These are phyloP conservation scores for Chaetomium tenue DNA, from an alignment of 495 filamentous ascomycete species.

Conservation along the genomic window DNA sequence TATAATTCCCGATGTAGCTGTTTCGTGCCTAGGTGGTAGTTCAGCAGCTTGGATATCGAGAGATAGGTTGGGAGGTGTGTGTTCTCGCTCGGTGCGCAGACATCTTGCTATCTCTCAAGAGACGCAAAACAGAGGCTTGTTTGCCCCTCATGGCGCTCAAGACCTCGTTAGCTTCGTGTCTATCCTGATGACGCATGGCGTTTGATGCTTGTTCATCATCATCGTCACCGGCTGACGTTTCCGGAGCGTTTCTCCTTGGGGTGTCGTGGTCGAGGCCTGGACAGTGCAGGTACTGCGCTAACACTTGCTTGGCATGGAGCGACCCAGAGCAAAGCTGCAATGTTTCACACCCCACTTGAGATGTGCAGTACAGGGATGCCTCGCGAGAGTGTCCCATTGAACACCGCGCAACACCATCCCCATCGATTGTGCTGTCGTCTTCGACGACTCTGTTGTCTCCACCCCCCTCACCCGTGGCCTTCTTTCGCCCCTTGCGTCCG, in stretches of 20 bases:
- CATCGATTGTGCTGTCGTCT: conserved; percentile 3
- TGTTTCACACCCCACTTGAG: conserved; percentile 30
- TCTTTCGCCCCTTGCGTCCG: conserved; percentile 19
- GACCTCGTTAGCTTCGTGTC: not conserved
- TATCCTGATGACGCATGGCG: not conserved
- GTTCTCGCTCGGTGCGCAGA: no score
- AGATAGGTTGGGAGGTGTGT: no score
- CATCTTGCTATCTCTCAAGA: no score
- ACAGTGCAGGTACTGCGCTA: conserved; percentile 28
- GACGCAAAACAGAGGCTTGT: not conserved
- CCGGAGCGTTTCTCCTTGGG: not conserved
- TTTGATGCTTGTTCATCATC: conserved; percentile 17
- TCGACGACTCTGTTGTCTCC: not conserved
- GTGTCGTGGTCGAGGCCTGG: not conserved
- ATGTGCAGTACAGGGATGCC: not conserved
- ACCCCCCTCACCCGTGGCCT: not conserved
- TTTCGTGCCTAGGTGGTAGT: no score
- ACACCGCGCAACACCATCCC: conserved; percentile 17
- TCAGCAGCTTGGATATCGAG: no score
- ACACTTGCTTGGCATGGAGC: conserved; percentile 9
- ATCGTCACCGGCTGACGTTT: conserved; percentile 13
- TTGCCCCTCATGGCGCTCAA: not conserved
- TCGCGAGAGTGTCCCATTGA: conserved; percentile 9
- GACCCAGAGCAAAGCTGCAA: conserved; percentile 22
- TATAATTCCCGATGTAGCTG: no score